These are phyloP conservation scores for Scolecobasidium constrictum DNA, from an alignment of 2,329 filamentous ascomycete genomes.

Conservation along the genomic window DNA sequence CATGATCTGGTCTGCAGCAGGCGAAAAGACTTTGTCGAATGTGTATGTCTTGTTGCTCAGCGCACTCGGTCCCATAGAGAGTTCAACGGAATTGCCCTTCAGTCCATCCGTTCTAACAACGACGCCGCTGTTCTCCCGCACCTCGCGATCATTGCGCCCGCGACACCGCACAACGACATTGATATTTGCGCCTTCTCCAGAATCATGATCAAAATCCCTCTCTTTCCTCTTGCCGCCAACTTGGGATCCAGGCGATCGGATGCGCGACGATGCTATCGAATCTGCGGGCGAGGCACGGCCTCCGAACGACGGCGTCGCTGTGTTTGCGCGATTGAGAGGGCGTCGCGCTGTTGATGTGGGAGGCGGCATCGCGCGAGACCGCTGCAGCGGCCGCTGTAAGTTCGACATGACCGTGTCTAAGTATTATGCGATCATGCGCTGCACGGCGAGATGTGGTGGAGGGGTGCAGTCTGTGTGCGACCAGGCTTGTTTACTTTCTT, in stretches of 20 bases:
- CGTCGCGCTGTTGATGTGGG: not conserved
- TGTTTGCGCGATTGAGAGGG: constrained; percentile 5
- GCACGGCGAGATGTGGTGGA: not conserved
- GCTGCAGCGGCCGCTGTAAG: not conserved
- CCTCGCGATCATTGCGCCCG: constrained; percentile 84
- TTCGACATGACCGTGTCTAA: constrained; percentile 5
- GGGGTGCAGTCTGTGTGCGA: no score
- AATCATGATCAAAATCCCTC: constrained; percentile 64
- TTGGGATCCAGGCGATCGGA: constrained; percentile 32
- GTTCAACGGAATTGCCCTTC: constrained; percentile 70
- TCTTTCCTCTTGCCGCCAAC: constrained; percentile 73
- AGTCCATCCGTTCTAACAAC: constrained; percentile 83
- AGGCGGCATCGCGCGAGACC: constrained; percentile 7
- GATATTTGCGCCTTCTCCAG: constrained; percentile 82
- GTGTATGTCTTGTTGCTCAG: constrained; percentile 93
- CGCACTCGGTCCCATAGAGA: constrained; percentile 87
- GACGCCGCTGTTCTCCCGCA: constrained; percentile 88
- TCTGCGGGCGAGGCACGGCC: constrained; percentile 59
- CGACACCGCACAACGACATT: constrained; percentile 93
- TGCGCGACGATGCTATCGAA: constrained; percentile 49
- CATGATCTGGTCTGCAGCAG: constrained; percentile 85
- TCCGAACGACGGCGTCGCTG: constrained; percentile 17
- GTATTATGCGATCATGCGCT: not conserved
- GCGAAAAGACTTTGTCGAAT: constrained; percentile 95
- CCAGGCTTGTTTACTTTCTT: no score